A percentile compares a stretch with the other conserved stretches of the same genome.
phyloP scores from a whole-genome alignment of 2,329 filamentous ascomycete species.

The Colletotrichum lentis region DNA sequence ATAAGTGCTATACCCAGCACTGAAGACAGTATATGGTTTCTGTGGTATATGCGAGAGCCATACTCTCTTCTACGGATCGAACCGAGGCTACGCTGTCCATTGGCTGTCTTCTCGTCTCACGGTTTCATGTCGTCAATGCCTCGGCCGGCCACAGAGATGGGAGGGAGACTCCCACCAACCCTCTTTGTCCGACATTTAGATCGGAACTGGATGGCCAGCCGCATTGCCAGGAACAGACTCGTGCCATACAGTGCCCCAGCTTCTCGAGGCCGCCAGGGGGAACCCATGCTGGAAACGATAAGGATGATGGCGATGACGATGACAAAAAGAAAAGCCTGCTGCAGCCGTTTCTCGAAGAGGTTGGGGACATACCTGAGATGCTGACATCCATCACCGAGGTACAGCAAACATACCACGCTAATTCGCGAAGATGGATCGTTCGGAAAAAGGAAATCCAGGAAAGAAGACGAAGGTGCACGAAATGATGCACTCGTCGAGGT shows the following conservation, averaged over 20 bases:
- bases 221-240: not conserved
- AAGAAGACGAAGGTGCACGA: not conserved
- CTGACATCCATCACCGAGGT: not conserved
- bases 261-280: no score
- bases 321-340: not conserved
- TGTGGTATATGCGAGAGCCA: not conserved
- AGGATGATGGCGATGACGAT: no score
- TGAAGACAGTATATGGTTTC: no score
- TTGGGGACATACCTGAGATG: not conserved
- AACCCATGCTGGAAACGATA: no score
- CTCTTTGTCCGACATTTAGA: not conserved
- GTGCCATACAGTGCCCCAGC: not conserved
- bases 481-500: slow-evolving; percentile 7
- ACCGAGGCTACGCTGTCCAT: not conserved
- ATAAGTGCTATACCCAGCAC: no score
- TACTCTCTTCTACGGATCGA: not conserved
- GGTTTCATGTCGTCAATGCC: slow-evolving; percentile 9
- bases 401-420: not conserved
- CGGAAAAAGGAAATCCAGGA: not conserved
- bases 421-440: not conserved
- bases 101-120: not conserved
- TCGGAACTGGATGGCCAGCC: not conserved
- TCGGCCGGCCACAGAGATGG: slow-evolving; percentile 1
- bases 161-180: not conserved
- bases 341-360: not conserved